These are phyloP conservation scores for Cryptococcus amylolentus DNA, from an alignment of 1,284 basidiomycete species.

Conservation along the genomic window DNA sequence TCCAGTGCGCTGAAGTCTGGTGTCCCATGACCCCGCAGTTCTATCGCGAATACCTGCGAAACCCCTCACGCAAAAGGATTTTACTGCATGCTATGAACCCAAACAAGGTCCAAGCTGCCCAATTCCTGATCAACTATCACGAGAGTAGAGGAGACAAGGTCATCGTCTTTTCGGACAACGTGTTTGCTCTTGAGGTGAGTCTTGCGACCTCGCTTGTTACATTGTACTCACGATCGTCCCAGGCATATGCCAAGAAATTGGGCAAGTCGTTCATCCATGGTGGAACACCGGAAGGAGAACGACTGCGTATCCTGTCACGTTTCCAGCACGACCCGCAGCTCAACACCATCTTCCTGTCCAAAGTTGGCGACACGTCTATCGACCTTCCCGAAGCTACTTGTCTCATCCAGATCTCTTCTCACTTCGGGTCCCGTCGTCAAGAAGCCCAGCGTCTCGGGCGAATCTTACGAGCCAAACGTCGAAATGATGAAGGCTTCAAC, in stretches of 20 bases:
- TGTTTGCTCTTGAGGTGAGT: conserved; percentile 87
- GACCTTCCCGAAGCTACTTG: conserved; percentile 98
- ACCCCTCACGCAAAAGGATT: conserved; percentile 78
- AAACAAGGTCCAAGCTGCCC: conserved; percentile 97
- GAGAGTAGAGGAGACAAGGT: conserved; percentile 98
- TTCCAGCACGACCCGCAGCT: conserved; percentile 96
- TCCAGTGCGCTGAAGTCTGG: conserved; percentile 99
- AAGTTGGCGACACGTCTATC: conserved; percentile 99
- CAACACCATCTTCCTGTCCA: conserved; percentile 98
- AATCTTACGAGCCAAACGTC: conserved; percentile 91
- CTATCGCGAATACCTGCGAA: conserved; percentile 91
- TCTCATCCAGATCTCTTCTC: conserved; percentile 98
- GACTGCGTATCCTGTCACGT: conserved; percentile 89
- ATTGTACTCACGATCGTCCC: conserved; percentile 11
- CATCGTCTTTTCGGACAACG: conserved; percentile 99
- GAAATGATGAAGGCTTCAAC: conserved; percentile 99
- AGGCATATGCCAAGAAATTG: conserved; percentile 94
- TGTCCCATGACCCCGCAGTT: conserved; percentile 99
- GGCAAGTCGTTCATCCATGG: conserved; percentile 96
- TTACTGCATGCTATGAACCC: conserved; percentile 99
- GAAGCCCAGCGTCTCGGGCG: conserved; percentile 97
- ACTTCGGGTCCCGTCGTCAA: conserved; percentile 96
- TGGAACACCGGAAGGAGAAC: conserved; percentile 89
- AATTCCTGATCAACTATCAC: conserved; percentile 98
- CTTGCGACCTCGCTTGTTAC: not conserved